Conservation (phyloP, 495 filamentous ascomycete species). For the Trichoderma parareesei region DNA sequence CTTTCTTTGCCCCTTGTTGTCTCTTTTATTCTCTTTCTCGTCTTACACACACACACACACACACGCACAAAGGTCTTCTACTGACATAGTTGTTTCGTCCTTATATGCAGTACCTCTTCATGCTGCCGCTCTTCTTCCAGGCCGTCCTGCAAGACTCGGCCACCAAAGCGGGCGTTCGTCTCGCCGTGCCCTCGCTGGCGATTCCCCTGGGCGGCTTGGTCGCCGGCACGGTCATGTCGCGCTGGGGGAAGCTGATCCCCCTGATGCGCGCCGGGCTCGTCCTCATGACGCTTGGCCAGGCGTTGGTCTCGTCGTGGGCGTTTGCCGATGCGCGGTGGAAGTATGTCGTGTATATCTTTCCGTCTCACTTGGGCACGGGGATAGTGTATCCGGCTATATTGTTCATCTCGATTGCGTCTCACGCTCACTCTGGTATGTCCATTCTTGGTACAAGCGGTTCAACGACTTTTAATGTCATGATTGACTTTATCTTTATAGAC, state of each 20-base stretch:
- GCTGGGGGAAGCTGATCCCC: constrained; percentile 49
- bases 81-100: too few species aligned
- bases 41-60: too few species aligned
- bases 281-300: constrained; percentile 54
- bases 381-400: constrained; percentile 56
- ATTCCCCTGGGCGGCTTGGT: constrained; percentile 54
- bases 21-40: constrained; percentile 15
- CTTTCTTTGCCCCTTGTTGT: constrained; percentile 16
- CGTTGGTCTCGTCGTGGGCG: constrained; percentile 43
- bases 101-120: constrained; percentile 51
- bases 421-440: constrained; percentile 48
- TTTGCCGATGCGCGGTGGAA: constrained; percentile 56
- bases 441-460: background rate
- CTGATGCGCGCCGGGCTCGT: constrained; percentile 48
- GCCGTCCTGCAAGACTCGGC: constrained; percentile 54
- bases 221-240: constrained; percentile 56
- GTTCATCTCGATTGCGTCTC: constrained; percentile 55
- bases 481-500: constrained; percentile 35
- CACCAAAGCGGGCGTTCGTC: constrained; percentile 48
- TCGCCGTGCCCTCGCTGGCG: constrained; percentile 53
- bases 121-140: constrained; percentile 57
- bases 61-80: too few species aligned
- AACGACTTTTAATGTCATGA: too few species aligned
- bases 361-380: constrained; percentile 55
- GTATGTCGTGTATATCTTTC: constrained; percentile 54